A percentile compares a stretch with the other conserved stretches of the same genome.
Conservation (phyloP, 139 green algal species). For the Mychonastes homosphaera region DNA sequence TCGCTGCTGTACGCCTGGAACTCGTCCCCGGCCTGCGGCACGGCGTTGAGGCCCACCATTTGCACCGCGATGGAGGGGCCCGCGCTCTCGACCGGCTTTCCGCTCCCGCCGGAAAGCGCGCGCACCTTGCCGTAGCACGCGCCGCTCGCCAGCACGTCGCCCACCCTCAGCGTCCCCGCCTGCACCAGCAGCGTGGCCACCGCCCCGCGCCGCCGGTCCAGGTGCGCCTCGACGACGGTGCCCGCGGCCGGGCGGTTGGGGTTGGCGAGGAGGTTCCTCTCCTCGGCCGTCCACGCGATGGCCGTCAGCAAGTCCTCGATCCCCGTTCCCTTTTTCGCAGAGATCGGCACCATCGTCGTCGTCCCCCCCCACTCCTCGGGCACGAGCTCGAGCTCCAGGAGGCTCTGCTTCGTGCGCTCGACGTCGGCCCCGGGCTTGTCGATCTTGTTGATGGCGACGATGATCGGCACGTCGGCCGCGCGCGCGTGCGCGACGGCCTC, state of each 20-base stretch:
- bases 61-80: constrained; percentile 83
- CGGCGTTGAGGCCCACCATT: constrained; percentile 74
- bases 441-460: constrained; percentile 72
- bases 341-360: constrained; percentile 77
- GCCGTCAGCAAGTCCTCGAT: constrained; percentile 76
- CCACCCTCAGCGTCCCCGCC: constrained; percentile 67
- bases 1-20: constrained; percentile 63
- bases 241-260: constrained; percentile 55
- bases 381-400: constrained; percentile 76
- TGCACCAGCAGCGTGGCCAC: constrained; percentile 85
- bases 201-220: constrained; percentile 75
- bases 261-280: constrained; percentile 71
- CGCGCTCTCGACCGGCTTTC: constrained; percentile 37
- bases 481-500: constrained; percentile 90
- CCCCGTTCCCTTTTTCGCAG: constrained; percentile 69
- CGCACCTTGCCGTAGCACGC: constrained; percentile 71
- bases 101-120: constrained; percentile 48
- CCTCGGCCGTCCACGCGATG: constrained; percentile 74
- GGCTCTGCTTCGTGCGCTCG: constrained; percentile 80
- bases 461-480: constrained; percentile 72
- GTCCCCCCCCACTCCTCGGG: constrained; percentile 95
- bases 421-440: constrained; percentile 87
- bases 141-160: constrained; percentile 72
- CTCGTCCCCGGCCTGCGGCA: constrained; percentile 83
- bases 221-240: constrained; percentile 87